Evolutionary conservation across 768 basidiomycete species (phyloP).

Genomic region (Podaxis carcinomalis): DNA sequence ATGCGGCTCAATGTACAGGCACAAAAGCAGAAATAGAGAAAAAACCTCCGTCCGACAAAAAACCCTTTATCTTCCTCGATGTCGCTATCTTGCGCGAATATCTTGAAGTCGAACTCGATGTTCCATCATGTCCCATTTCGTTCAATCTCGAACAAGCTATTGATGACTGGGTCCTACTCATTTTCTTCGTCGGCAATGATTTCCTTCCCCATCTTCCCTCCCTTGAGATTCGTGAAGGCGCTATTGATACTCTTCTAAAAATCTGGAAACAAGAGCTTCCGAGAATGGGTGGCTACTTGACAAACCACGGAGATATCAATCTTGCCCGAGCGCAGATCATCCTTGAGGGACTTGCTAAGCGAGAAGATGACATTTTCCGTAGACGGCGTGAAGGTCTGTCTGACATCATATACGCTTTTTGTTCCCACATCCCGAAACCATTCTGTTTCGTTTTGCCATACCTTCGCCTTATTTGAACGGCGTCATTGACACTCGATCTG

Average conservation of each 20-base stretch:
- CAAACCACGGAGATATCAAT: conserved; percentile 88
- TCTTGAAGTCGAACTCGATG: conserved; percentile 91
- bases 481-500: conserved; percentile 14
- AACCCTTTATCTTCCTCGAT: conserved; percentile 99
- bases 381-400: conserved; percentile 85
- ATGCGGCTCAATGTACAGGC: conserved; percentile 91
- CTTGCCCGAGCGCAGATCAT: conserved; percentile 88
- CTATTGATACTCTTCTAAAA: conserved; percentile 92
- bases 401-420: conserved; percentile 8
- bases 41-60: conserved; percentile 71
- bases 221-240: conserved; percentile 98
- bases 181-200: conserved; percentile 99
- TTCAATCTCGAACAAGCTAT: conserved; percentile 96
- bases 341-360: conserved; percentile 87
- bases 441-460: conserved; percentile 14
- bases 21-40: conserved; percentile 65
- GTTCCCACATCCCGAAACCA: conserved; percentile 1
- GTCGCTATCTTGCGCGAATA: conserved; percentile 95
- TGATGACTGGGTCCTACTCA: conserved; percentile 99
- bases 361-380: conserved; percentile 95
- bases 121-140: conserved; percentile 71
- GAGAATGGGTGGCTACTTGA: conserved; percentile 96
- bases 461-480: not conserved
- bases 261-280: conserved; percentile 95
- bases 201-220: conserved; percentile 97